A percentile compares a stretch with the other conserved stretches of the same genome.
Evolutionary conservation across 140 eudicot species (phyloP).

Genomic region (Flaveria floridana): DNA sequence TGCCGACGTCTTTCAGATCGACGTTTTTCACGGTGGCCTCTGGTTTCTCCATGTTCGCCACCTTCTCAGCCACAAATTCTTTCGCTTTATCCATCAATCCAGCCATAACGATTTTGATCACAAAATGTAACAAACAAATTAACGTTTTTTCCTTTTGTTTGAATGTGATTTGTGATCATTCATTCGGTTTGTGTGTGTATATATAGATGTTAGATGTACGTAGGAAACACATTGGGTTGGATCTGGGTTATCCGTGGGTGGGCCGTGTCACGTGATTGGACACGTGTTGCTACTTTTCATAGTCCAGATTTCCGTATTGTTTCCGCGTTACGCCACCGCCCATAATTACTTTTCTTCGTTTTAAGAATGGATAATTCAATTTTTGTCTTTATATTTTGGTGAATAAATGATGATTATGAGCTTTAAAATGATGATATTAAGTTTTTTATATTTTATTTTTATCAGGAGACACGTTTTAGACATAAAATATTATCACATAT

Average conservation of each 20-base stretch:
- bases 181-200: neutral
- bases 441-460: no score
- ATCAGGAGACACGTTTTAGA: no score
- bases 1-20: slow-evolving; percentile 52
- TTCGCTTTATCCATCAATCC: slow-evolving; percentile 48
- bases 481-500: no score
- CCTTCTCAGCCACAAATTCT: slow-evolving; percentile 53
- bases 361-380: no score
- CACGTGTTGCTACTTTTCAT: slow-evolving; percentile 31
- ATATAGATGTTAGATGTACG: slow-evolving; percentile 1
- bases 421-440: no score
- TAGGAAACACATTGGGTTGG: neutral
- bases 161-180: neutral
- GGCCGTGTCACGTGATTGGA: slow-evolving; percentile 27
- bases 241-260: slow-evolving; percentile 11
- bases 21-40: slow-evolving; percentile 55
- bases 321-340: slow-evolving; percentile 23
- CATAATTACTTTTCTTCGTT: neutral
- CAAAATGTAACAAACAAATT: neutral
- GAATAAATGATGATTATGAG: no score
- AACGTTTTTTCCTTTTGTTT: no score
- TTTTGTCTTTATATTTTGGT: no score
- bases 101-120: slow-evolving; percentile 26
- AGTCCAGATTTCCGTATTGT: slow-evolving; percentile 5
- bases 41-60: slow-evolving; percentile 63